Base-by-base conservation (phyloP, 345 rosid species). In the Linum tenue region DNA sequence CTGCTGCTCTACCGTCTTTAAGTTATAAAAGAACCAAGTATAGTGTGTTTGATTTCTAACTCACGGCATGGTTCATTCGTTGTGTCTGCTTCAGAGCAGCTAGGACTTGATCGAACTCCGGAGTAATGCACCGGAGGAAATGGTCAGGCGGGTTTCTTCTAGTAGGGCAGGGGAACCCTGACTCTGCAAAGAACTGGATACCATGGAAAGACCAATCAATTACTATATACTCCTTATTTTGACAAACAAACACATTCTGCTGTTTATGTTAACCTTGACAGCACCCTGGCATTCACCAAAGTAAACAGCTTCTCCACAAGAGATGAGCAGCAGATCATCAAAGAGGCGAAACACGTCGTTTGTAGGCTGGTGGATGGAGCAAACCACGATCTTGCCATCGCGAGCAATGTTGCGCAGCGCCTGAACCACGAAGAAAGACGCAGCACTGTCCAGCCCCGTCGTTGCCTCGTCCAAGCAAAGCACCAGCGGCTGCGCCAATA, bases 101-200 rank as follows among this genome's bases (percentile, higher is more conserved):
- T 7, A 39, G 14, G 50, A 39, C 64, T 39, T 73, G 64, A 70
- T 88, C 89, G 53, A 88, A 88, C 63, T 84, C 95, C 0, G 91
- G 80, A 80, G 85, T 88, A 51, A 85, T 78, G 63, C 87, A 84
- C 22, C 83, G 72, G 56, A 88, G 78, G 71, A 85, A 88, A 73
- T 88, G 95, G 67, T 88, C 95, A 0, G 89, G 81, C 72, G 87
- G 89, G 75, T 81, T 88, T 67, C 86, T 84, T 66, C 83, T 80
- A 41, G 64, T 73, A 22, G 95, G 95, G 72, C 91, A 85, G 5
- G 89, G 89, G 51, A 85, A 88, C 58, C 91, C 95, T 3, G 84
- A 81, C 62, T 88, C 85, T 6, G 86, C 80, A 60, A 85, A 88
- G 84, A 88, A 88, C 95, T 83, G 81, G 38, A 57, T 31, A 10